Conservation (phyloP, 2,329 filamentous ascomycete genomes). For the Coniochaeta ligniaria region DNA sequence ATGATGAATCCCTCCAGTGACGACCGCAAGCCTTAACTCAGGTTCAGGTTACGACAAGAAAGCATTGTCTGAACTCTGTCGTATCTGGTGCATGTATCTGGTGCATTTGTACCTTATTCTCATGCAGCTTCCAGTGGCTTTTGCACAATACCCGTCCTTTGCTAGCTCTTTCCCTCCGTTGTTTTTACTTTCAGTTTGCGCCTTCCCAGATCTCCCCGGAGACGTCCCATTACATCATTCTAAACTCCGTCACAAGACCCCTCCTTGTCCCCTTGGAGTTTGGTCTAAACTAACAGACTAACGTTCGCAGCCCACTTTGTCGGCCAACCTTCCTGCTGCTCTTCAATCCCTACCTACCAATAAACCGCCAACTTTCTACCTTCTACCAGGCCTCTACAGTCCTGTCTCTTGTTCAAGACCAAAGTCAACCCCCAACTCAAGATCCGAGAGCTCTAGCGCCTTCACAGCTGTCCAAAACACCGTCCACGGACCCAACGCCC, state of each 20-base stretch:
- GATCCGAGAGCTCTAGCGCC: background rate
- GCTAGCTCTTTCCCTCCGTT: background rate
- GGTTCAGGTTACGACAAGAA: background rate
- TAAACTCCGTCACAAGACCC: background rate
- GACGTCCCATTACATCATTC: background rate
- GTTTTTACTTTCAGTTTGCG: background rate
- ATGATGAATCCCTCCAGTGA: background rate
- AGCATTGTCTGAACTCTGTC: background rate
- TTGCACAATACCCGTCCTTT: background rate
- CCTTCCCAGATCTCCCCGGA: background rate
- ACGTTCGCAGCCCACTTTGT: background rate
- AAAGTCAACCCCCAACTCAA: background rate
- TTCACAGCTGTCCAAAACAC: background rate
- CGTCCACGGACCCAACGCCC: background rate
- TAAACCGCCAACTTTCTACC: background rate
- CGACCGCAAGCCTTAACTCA: background rate
- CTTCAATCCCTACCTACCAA: background rate
- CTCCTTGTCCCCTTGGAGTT: background rate
- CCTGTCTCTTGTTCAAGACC: background rate
- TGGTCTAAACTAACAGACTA: background rate
- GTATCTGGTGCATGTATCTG: background rate
- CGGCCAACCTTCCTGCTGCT: background rate
- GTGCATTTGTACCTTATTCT: background rate
- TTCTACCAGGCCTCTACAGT: background rate
- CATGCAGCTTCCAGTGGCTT: background rate